Conservation (phyloP, 176 grass and related monocot species). For the Panicum miliaceum region DNA sequence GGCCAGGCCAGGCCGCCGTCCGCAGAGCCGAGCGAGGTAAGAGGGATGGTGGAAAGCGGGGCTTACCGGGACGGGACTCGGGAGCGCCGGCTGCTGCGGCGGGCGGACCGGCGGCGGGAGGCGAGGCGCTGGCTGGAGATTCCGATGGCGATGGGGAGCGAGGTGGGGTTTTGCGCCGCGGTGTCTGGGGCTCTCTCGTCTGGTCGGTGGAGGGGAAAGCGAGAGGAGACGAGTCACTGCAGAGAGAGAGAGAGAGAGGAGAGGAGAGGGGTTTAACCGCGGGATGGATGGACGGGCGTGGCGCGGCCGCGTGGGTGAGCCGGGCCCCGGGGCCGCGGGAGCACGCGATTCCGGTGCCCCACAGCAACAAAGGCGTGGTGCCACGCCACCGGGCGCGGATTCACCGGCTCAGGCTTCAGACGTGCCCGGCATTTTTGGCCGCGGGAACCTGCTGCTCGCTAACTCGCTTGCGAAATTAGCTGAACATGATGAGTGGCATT, state of each 20-base stretch:
- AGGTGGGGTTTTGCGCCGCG: not conserved
- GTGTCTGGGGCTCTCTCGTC: not conserved
- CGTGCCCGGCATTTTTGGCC: too few species aligned
- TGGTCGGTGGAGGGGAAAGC: slow-evolving; percentile 32
- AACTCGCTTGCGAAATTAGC: too few species aligned
- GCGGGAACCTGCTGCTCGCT: too few species aligned
- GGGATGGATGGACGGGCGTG: not conserved
- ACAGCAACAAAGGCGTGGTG: too few species aligned
- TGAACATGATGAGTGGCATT: too few species aligned
- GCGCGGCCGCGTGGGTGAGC: not conserved
- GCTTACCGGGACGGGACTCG: slow-evolving; percentile 7
- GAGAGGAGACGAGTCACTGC: not conserved
- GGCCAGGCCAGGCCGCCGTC: not conserved
- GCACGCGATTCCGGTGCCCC: not conserved
- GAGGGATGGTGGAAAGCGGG: not conserved
- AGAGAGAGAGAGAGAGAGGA: too few species aligned
- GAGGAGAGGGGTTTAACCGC: not conserved
- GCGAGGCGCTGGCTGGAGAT: not conserved
- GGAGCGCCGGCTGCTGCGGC: not conserved
- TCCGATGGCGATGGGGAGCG: not conserved
- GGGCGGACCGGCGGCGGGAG: not conserved
- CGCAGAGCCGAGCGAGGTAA: not conserved
- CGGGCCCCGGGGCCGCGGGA: too few species aligned
- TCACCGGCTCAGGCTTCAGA: too few species aligned
- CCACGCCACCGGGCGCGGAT: too few species aligned